Evolutionary conservation across 345 rosid genomes (phyloP).

Genomic region (Noccaea bulbosa): DNA sequence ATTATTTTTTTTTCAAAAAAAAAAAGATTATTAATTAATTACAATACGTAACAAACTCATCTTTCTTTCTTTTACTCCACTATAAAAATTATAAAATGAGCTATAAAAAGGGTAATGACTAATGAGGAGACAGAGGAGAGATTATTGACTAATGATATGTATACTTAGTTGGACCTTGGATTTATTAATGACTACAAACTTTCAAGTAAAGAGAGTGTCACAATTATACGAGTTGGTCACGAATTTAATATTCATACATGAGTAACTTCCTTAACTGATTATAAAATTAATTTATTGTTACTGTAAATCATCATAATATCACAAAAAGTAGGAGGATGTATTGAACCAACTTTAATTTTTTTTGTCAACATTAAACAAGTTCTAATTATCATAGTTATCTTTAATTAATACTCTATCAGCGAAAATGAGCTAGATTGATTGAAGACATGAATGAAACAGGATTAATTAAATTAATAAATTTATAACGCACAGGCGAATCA

Average conservation of each 20-base stretch:
- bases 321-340: slow-evolving; percentile 11
- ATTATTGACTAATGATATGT: slow-evolving; percentile 43
- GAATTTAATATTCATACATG: slow-evolving; percentile 36
- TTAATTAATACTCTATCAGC: slow-evolving; percentile 4
- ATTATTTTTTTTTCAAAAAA: not conserved
- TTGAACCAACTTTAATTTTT: not conserved
- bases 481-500: not conserved
- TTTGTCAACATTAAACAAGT: not conserved
- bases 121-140: slow-evolving; percentile 28
- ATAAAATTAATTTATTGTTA: not conserved
- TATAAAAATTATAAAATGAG: slow-evolving; percentile 22
- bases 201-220: slow-evolving; percentile 40
- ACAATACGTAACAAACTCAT: slow-evolving; percentile 1
- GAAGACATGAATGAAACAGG: slow-evolving; percentile 9
- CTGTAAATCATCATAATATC: slow-evolving; percentile 9
- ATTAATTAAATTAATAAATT: not conserved
- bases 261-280: slow-evolving; percentile 36
- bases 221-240: slow-evolving; percentile 33
- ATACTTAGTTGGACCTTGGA: slow-evolving; percentile 33
- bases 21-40: too few relatives aligned
- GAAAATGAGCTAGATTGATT: not conserved
- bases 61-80: slow-evolving; percentile 8
- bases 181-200: slow-evolving; percentile 39
- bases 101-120: slow-evolving; percentile 22
- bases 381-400: not conserved